Base-by-base conservation (phyloP, 2,329 filamentous ascomycete genomes). In the Lomentospora prolificans region DNA sequence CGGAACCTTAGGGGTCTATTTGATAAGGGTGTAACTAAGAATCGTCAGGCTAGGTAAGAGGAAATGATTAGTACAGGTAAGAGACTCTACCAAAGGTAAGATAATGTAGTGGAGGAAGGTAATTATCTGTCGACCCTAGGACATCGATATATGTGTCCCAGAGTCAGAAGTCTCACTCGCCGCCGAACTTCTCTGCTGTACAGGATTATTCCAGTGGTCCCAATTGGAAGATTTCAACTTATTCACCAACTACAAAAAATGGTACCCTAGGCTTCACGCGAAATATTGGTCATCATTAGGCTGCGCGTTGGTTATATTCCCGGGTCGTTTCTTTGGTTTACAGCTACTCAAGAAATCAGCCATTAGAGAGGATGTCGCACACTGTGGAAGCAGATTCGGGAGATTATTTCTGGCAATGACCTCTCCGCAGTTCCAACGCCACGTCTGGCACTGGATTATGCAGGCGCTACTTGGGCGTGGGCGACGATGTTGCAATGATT, bases 191-290 rank as follows among this genome's bases (percentile, higher is more conserved):
- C 53, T 61, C 3, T 60, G 58, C 39, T 58, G 52, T 24, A 60
- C 60, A 12, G 58, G 60, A 1, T 57, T 60, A 5, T 61, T 62
- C 44, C 36, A 60, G 28, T 31, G 28, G 3, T 55, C 12, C 14
- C 41, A 54, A 6, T 17, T n/a, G 14, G 27, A 44, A 3, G 51
- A 59, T 9, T 59, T 60, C 41, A 60, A 64, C 58, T 58, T 61
- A 50, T 63, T 61, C 44, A 64, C 61, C 14, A 58, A 65, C 56
- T 64, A 65, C 53, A 63, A 64, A 56, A 55, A 56, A 14, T 59
- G 61, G 14, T 61, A 58, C 25, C 62, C 61, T 4, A 55, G 59
- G 12, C 51, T 64, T 22, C 60, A 51, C 31, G 58, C 59, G 4
- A 60, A 54, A 39, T 41, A 39, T 39, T 60, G 55, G 53, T 54